phyloP scores from a whole-genome alignment of 768 basidiomycete genomes.

The Coprinopsis marcescibilis region DNA sequence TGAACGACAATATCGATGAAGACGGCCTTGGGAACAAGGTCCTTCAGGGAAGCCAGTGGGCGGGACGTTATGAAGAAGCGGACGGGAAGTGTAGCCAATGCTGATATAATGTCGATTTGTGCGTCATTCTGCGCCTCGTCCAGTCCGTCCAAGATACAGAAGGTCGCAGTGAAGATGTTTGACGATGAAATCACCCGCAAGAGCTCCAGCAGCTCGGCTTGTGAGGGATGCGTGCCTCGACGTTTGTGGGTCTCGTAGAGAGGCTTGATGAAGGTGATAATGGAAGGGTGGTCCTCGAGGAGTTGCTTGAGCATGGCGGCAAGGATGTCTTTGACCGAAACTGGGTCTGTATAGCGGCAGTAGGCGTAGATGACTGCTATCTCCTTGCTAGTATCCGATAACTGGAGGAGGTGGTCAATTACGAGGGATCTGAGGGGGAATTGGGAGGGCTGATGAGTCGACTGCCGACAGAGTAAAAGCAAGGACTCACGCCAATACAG shows the following conservation, averaged over 20 bases:
- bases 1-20: background rate
- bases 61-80: slow-evolving; percentile 1
- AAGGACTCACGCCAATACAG: background rate
- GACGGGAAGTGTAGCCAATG: background rate
- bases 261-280: background rate
- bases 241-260: background rate
- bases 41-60: background rate
- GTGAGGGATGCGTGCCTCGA: background rate
- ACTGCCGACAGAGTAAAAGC: background rate
- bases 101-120: background rate
- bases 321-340: background rate
- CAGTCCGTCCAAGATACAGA: background rate
- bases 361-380: background rate
- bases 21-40: background rate
- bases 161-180: background rate
- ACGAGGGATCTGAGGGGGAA: slow-evolving; percentile 1
- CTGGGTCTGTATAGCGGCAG: background rate
- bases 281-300: background rate
- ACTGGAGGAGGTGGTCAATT: background rate
- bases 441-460: background rate
- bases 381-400: too few species aligned
- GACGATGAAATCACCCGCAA: background rate
- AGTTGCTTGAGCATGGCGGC: slow-evolving; percentile 2
- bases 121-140: slow-evolving; percentile 2
- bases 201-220: background rate